Conservation (phyloP, 2,329 filamentous ascomycete species). For the Trichoderma hamatum region DNA sequence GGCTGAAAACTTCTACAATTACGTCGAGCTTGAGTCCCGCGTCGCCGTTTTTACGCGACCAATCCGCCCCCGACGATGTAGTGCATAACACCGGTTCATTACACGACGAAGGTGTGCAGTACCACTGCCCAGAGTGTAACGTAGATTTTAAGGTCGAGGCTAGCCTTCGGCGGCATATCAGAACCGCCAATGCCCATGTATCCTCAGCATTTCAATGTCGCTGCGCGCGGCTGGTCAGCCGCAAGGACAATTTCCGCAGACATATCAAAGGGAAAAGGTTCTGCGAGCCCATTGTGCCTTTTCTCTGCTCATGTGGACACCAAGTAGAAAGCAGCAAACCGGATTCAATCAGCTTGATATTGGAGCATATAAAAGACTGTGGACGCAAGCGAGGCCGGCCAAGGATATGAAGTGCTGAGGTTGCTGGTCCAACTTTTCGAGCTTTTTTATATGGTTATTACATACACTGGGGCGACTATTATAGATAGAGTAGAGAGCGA, state of each 20-base stretch:
- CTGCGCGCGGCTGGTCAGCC: neutral
- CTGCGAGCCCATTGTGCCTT: neutral
- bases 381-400: neutral
- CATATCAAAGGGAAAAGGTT: neutral
- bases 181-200: neutral
- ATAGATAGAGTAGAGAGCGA: neutral
- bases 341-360: neutral
- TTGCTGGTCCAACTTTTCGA: no score
- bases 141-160: neutral
- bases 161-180: neutral
- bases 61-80: neutral
- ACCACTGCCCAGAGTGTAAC: neutral
- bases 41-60: neutral
- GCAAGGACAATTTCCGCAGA: neutral
- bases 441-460: neutral
- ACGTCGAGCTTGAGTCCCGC: neutral
- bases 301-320: neutral
- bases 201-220: neutral
- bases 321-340: neutral
- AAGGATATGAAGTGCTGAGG: no score
- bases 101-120: neutral
- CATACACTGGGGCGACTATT: neutral
- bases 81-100: neutral
- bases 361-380: neutral
- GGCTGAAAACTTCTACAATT: neutral